These are phyloP conservation scores for Fusarium albidum DNA, from an alignment of 2,329 filamentous ascomycete species.

Conservation along the genomic window DNA sequence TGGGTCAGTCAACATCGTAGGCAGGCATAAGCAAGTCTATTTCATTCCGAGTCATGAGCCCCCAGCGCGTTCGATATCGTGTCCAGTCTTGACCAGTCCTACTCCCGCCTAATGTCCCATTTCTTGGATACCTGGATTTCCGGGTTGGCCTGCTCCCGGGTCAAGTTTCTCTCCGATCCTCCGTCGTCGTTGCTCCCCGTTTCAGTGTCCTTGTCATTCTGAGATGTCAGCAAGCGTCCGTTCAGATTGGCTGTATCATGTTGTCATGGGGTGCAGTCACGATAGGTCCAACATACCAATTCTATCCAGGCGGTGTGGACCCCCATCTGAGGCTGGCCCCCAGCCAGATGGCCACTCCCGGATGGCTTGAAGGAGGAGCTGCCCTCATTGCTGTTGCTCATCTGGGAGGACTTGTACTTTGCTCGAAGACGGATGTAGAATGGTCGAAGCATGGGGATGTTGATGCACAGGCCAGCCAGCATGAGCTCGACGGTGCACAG, in stretches of 20 bases:
- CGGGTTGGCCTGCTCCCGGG: neutral
- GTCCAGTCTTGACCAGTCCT: too few relatives aligned
- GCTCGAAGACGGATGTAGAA: conserved; percentile 12
- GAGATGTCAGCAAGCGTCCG: neutral
- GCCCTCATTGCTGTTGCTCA: neutral
- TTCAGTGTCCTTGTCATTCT: neutral
- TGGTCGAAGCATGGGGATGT: conserved; percentile 26
- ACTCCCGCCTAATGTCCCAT: neutral
- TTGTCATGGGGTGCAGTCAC: neutral
- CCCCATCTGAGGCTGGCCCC: neutral
- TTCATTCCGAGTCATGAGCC: too few relatives aligned
- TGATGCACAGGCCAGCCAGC: conserved; percentile 21
- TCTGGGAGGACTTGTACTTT: neutral
- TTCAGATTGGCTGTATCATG: too few relatives aligned
- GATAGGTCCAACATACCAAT: neutral
- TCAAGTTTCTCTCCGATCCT: neutral
- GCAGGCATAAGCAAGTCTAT: too few relatives aligned
- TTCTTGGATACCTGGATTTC: neutral
- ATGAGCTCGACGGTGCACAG: conserved; percentile 22
- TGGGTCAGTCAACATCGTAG: too few relatives aligned
- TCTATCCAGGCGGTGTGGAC: neutral
- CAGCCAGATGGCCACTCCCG: neutral
- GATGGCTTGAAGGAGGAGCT: neutral
- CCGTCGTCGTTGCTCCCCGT: neutral
- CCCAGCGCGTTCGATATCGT: too few relatives aligned